Conservation (phyloP, 2,329 filamentous ascomycete genomes). For the Uncinocarpus reesii region DNA sequence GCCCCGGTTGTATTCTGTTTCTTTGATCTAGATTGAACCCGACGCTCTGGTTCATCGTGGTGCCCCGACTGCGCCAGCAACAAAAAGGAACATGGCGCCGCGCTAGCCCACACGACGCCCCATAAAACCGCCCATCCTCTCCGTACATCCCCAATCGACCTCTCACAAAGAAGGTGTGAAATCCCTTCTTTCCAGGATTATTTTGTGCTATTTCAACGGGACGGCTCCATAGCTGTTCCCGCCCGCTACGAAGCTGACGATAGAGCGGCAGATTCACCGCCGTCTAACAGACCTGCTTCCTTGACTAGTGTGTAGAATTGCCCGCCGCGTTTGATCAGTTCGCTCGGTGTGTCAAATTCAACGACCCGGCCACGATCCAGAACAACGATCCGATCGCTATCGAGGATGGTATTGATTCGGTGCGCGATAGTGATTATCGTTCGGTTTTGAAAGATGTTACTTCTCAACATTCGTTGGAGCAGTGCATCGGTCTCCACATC, state of each 20-base stretch:
- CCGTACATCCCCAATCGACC: background rate
- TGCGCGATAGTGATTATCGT: slow-evolving; percentile 99
- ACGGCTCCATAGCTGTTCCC: background rate
- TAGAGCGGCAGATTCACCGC: slow-evolving; percentile 24
- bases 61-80: background rate
- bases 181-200: background rate
- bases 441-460: slow-evolving; percentile 67
- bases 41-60: background rate
- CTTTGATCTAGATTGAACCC: background rate
- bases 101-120: background rate
- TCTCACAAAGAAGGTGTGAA: background rate
- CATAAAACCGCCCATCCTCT: background rate
- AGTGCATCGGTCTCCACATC: slow-evolving; percentile 58
- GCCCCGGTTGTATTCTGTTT: background rate
- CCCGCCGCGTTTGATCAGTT: slow-evolving; percentile 64
- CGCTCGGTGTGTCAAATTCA: slow-evolving; percentile 80
- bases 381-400: slow-evolving; percentile 81
- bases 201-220: background rate
- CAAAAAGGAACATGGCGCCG: background rate
- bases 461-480: slow-evolving; percentile 53
- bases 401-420: slow-evolving; percentile 92
- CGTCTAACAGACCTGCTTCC: slow-evolving; percentile 66
- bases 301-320: slow-evolving; percentile 83
- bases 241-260: slow-evolving; percentile 7
- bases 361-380: slow-evolving; percentile 81